Base-by-base conservation (phyloP, 768 basidiomycete genomes). In the Tulasnella sp. region DNA sequence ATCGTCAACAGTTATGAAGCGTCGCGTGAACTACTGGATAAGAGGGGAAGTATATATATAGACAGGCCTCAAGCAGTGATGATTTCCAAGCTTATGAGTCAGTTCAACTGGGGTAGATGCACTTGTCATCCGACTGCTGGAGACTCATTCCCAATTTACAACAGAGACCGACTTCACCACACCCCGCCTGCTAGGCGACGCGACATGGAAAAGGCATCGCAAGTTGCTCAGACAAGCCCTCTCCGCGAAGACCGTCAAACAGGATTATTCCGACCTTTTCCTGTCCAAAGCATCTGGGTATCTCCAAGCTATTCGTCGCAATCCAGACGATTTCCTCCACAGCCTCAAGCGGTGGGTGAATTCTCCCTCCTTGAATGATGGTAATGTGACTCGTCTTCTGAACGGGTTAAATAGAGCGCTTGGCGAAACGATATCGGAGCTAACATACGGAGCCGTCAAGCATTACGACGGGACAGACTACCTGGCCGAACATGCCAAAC, bases 181-280 rank as follows among this genome's bases (percentile, higher is more conserved):
- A 9, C 22, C 24, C 54, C 54, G 54, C 6, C n/a, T n/a, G 24
- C 24, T 8, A 54, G 54, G 24, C n/a, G 7, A n/a, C 8, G 5
- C n/a, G 54, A 54, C 54, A 54, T 54, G 54, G 54, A 54, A n/a
- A 54, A 54, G 54, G 11, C 54, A 54, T 54, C 54, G 54, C 1
- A 54, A 54, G 54, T 54, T 54, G n/a, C 54, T 54, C 54, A 54
- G 54, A 54, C 54, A 54, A n/a, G 54, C 54, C n/a, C 54, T 54
- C 24, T 24, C 54, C 11, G 24, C n/a, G 54, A n/a, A 54, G 7
- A 54, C 24, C n/a, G 9, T 54, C 54, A 54, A 54, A 54, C 54
- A 54, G n/a, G 54, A 54, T 0, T 54, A 54, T n/a, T 54, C 54
- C 24, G 54, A 54, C 24, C 54, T 54, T n/a, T n/a, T 54, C 54